Evolutionary conservation across 768 basidiomycete genomes (phyloP), one percentile per base, ranked within the genome.

Genomic region (Ephemerocybe angulata): DNA sequence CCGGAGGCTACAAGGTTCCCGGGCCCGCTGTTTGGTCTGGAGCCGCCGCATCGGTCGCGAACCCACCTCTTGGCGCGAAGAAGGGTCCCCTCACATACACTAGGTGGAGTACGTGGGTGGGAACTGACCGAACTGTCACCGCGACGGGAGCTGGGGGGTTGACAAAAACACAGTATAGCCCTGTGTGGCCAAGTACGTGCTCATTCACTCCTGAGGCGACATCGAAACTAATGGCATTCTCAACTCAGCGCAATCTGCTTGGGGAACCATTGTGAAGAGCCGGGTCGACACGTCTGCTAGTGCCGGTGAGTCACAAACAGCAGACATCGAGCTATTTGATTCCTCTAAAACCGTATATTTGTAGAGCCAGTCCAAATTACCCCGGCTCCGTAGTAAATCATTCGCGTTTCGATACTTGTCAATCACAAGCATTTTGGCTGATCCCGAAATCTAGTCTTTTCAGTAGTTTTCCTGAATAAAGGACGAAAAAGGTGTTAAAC

Each of bases 71-170:
- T 12, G 55, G 55, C 22, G 21, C 55, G 29, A 56, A 56, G 41
- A 41, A 50, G 15, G 55, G 55, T 24, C 55, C 55, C 1, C 24
- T 56, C 10, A 56, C 55, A 19, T 56, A 56, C 40, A 56, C 55
- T 15, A 25, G 55, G 17, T 56, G 55, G 55, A 42, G 37, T 37
- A 56, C 55, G 6, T 56, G 55, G 55, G 55, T 56, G 7, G 55
- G 55, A 1, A 56, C 55, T 3, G 55, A 56, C 37, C n/a, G 55
- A 19, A 56, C 42, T 12, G 41, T 56, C 8, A 56, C 55, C 15
- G 38, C 19, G 49, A 56, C 55, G 4, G 55, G 55, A 3, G 22
- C 55, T 27, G 55, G 37, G 2, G 55, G 55, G 3, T n/a, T 56
- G 41, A 51, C 55, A 17, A 51, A 33, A 22, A 56, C 55, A 8